phyloP scores from a whole-genome alignment of 1,284 basidiomycete genomes.

The Microbotryum silenes-acaulis region DNA sequence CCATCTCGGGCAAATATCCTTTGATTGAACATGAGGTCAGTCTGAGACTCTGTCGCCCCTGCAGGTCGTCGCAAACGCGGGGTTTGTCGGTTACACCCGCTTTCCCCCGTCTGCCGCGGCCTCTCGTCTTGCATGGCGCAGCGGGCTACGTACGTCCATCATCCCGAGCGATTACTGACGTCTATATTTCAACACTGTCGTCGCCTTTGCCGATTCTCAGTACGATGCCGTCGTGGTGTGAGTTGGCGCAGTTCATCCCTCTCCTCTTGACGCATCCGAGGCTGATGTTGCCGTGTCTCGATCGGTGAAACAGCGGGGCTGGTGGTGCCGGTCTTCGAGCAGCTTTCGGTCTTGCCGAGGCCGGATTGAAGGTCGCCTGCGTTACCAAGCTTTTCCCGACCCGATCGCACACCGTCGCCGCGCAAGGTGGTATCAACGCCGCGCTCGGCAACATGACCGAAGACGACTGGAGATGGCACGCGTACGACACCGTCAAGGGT shows the following conservation, averaged over 20 bases:
- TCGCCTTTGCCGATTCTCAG: constrained; percentile 43
- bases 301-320: constrained; percentile 60
- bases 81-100: not conserved
- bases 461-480: constrained; percentile 82
- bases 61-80: constrained; percentile 24
- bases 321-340: constrained; percentile 97
- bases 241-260: constrained; percentile 42
- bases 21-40: constrained; percentile 76
- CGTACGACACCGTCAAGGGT: constrained; percentile 99
- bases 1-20: constrained; percentile 67
- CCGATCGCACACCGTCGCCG: constrained; percentile 96
- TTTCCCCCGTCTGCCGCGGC: not conserved
- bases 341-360: constrained; percentile 97
- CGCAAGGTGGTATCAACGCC: constrained; percentile 99
- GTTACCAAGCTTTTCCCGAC: constrained; percentile 99
- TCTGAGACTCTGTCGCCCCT: constrained; percentile 8
- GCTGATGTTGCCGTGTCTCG: constrained; percentile 4
- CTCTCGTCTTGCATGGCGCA: not conserved
- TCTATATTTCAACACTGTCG: not conserved
- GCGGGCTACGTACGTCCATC: not conserved
- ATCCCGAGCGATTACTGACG: not conserved
- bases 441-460: constrained; percentile 99
- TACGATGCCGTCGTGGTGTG: constrained; percentile 95
- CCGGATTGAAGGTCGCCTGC: constrained; percentile 90
- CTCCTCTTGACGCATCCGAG: constrained; percentile 3